Conservation (phyloP, 257 asterid species). For the Fraxinus pennsylvanica region DNA sequence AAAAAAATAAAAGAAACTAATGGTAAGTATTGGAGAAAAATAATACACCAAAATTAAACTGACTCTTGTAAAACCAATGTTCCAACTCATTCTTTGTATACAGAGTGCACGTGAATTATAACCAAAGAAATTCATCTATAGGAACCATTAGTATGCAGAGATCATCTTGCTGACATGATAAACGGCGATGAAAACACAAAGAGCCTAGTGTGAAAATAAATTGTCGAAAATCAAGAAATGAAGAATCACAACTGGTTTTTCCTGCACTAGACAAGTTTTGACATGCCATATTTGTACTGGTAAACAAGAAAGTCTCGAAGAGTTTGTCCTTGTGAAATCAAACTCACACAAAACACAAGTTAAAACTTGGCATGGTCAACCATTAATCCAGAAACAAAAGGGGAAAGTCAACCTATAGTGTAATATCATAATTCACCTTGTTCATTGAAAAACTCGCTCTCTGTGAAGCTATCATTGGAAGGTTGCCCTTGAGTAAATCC, state of each 20-base stretch:
- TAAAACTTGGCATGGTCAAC: slow-evolving; percentile 1
- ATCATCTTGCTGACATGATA: too few species aligned
- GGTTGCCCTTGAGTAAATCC: slow-evolving; percentile 71
- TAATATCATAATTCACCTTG: slow-evolving; percentile 53
- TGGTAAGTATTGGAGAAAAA: slow-evolving; percentile 5
- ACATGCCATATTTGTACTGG: too few species aligned
- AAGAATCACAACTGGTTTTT: too few species aligned
- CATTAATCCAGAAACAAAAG: slow-evolving; percentile 7
- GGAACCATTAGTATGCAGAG: neutral
- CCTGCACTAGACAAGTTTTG: too few species aligned
- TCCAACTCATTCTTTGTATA: neutral
- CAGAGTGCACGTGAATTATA: slow-evolving; percentile 1
- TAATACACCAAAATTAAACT: slow-evolving; percentile 1
- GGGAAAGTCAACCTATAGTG: neutral
- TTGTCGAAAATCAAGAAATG: too few species aligned
- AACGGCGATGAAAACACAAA: too few species aligned
- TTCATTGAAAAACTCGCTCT: slow-evolving; percentile 57
- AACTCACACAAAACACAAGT: too few species aligned
- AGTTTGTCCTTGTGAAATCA: too few species aligned
- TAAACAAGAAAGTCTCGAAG: too few species aligned
- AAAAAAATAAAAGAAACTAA: neutral
- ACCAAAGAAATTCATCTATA: neutral
- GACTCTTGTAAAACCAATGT: slow-evolving; percentile 9
- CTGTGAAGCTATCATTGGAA: slow-evolving; percentile 68
- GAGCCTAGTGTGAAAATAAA: too few species aligned